A percentile compares a stretch with the other conserved stretches of the same genome.
phyloP scores from a whole-genome alignment of 75 land plant species.

The Sequoiadendron giganteum region DNA sequence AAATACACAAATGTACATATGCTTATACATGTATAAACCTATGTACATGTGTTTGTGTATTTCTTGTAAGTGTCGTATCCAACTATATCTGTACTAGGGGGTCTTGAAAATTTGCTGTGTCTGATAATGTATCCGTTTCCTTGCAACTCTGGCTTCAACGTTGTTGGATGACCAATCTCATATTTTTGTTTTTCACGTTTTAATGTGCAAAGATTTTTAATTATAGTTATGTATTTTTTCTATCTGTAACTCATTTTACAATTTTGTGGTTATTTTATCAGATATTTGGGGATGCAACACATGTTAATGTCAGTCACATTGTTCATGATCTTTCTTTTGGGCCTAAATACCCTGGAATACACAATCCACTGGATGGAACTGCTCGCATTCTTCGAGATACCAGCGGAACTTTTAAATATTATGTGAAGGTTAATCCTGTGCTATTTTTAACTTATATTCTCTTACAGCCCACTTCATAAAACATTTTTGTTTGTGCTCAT shows the following conservation, averaged over 20 bases:
- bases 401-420: constrained; percentile 98
- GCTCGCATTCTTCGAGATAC: constrained; percentile 73
- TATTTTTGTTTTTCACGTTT: not conserved
- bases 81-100: too few relatives aligned
- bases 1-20: too few relatives aligned
- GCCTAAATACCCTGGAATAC: constrained; percentile 95
- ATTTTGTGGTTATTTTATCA: constrained; percentile 18
- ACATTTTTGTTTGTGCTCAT: not conserved
- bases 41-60: too few relatives aligned
- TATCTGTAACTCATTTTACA: not conserved
- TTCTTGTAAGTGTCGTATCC: too few relatives aligned
- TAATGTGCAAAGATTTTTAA: not conserved
- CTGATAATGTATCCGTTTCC: too few relatives aligned
- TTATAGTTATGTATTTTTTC: not conserved
- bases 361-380: constrained; percentile 95
- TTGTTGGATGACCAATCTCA: not conserved
- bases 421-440: constrained; percentile 65
- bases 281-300: constrained; percentile 83
- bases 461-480: not conserved
- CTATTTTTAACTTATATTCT: not conserved
- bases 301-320: constrained; percentile 95
- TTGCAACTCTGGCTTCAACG: too few relatives aligned
- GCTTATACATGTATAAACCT: too few relatives aligned
- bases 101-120: too few relatives aligned
- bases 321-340: constrained; percentile 98